Evolutionary conservation across 345 rosid genomes (phyloP), one percentile per base, ranked within the genome.

Genomic region (Chamaenerion angustifolium): DNA sequence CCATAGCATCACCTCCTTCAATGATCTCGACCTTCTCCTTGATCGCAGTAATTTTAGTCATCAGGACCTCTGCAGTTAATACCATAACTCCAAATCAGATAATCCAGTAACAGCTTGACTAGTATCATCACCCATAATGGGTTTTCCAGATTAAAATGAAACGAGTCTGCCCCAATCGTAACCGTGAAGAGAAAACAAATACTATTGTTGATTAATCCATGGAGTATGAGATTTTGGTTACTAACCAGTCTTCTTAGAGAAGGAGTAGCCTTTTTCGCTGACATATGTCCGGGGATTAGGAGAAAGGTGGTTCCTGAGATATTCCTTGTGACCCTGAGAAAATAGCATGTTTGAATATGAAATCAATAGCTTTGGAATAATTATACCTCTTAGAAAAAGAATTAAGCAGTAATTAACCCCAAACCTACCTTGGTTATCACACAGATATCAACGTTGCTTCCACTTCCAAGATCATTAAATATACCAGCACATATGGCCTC

Each of bases 401-500:
- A 21, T 21, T 21, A 21, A 21, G 1, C 25, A 2, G 25, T 21
- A 21, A 21, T 4, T 31, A 31, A 31, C 37, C 8, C 3, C 37
- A 31, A 31, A 31, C 37, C 37, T 31, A 62, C 66, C 61, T 62
- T 62, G 6, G 66, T 56, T 50, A 62, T 62, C 42, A 62, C 66
- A n/a, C 61, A 62, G 21, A 62, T 41, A 56, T 62, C 61, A 6
- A 62, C 66, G 25, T 62, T 62, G 25, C 66, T 62, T 45, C 66
- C 66, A 45, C 61, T 56, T 44, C 66, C 66, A 55, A 62, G 52
- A 66, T 83, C 92, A 42, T 83, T 83, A 58, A 83, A 83, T 59
- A 83, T 71, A 49, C 92, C 87, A 31, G 66, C 52, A 52, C 61
- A 62, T 17, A 62, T 51, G 37, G 66, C 66, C 48, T 56, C 66